Evolutionary conservation across 2,329 filamentous ascomycete genomes (phyloP).

Genomic region (Zalaria obscura): DNA sequence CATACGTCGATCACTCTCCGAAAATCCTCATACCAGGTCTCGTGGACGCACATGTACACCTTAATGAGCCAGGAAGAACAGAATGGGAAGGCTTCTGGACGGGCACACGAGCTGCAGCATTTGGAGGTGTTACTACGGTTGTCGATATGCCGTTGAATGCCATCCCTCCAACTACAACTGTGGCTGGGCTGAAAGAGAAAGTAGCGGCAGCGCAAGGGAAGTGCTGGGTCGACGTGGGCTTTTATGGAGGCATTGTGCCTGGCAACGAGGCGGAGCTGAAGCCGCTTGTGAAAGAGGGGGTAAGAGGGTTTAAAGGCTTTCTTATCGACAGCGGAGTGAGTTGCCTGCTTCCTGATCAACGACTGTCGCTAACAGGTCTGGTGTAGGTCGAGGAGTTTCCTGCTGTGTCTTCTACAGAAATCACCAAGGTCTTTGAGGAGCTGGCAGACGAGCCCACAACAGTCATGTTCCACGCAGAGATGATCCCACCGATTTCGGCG

Average conservation of each 20-base stretch:
- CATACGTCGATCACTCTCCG: conserved; percentile 74
- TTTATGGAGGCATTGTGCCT: conserved; percentile 89
- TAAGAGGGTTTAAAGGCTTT: conserved; percentile 94
- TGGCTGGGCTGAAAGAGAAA: conserved; percentile 72
- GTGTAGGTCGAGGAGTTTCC: conserved; percentile 84
- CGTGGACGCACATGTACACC: conserved; percentile 92
- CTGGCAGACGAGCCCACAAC: conserved; percentile 73
- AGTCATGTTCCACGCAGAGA: conserved; percentile 98
- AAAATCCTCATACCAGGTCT: conserved; percentile 76
- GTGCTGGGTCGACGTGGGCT: conserved; percentile 98
- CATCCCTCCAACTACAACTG: conserved; percentile 87
- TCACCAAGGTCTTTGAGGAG: conserved; percentile 64
- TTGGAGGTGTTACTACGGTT: conserved; percentile 91
- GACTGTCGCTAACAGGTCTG: conserved; percentile 9
- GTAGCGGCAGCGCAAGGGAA: conserved; percentile 68
- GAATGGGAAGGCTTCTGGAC: conserved; percentile 99
- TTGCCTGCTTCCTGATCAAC: background rate
- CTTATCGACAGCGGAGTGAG: conserved; percentile 89
- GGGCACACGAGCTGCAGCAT: conserved; percentile 83
- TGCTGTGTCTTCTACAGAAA: conserved; percentile 67
- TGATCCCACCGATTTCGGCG: conserved; percentile 75
- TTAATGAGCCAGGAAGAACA: conserved; percentile 91
- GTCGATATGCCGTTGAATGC: conserved; percentile 97
- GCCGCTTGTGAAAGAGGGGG: conserved; percentile 68
- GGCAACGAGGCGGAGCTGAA: conserved; percentile 72